A percentile compares a stretch with the other conserved stretches of the same genome.
These are phyloP conservation scores for Cyclotella atomus DNA, from an alignment of 108 stramenopile species.

Conservation along the genomic window DNA sequence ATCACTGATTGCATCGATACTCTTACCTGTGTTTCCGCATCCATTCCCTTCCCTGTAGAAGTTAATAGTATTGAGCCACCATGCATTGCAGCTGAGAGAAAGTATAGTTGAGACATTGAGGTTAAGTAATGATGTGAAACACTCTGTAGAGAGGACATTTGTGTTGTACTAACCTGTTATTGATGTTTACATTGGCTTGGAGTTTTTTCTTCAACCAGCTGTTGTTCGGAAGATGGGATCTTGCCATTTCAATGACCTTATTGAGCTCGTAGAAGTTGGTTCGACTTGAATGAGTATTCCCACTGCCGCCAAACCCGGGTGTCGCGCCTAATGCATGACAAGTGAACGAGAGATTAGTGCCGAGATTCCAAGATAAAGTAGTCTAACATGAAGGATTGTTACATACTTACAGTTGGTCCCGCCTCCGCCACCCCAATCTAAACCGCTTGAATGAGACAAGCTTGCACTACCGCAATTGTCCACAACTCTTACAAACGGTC, in stretches of 20 bases:
- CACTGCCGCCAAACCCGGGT: slow-evolving; percentile 18
- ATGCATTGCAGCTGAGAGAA: slow-evolving; percentile 7
- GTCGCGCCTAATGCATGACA: background rate
- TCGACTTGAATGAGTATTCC: slow-evolving; percentile 20
- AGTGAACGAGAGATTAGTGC: background rate
- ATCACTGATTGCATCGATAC: too few relatives aligned
- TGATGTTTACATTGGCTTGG: background rate
- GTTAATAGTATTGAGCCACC: slow-evolving; percentile 21
- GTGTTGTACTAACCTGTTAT: too few relatives aligned
- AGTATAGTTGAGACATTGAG: too few relatives aligned
- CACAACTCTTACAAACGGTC: slow-evolving; percentile 3
- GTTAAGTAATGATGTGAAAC: too few relatives aligned
- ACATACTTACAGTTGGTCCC: slow-evolving; percentile 25
- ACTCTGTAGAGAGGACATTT: too few relatives aligned
- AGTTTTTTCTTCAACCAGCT: slow-evolving; percentile 5
- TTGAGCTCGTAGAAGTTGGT: slow-evolving; percentile 21
- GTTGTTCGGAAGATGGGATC: slow-evolving; percentile 17
- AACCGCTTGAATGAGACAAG: slow-evolving; percentile 1
- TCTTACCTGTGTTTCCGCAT: slow-evolving; percentile 29
- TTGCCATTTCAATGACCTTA: slow-evolving; percentile 21
- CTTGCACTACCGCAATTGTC: slow-evolving; percentile 14
- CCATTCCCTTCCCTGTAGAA: slow-evolving; percentile 20
- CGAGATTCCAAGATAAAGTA: background rate
- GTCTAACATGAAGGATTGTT: background rate
- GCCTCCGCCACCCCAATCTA: slow-evolving; percentile 17